Conservation (phyloP, 306 rosid genomes). For the Rosa persica region DNA sequence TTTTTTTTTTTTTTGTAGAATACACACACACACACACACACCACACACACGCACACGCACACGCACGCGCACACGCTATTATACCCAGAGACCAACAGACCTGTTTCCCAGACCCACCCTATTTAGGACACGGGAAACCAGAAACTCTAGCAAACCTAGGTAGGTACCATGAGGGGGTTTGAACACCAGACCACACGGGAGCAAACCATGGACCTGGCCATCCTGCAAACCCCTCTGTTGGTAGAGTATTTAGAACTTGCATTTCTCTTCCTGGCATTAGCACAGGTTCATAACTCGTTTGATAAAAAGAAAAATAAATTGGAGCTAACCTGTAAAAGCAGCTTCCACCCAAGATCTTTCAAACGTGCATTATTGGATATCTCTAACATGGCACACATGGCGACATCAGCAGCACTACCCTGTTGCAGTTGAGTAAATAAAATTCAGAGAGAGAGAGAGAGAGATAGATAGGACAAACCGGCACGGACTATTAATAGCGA, state of each 20-base stretch:
- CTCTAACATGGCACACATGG: conserved; percentile 98
- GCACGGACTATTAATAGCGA: conserved; percentile 45
- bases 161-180: background rate
- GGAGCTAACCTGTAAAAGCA: conserved; percentile 77
- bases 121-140: background rate
- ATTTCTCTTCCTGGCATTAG: background rate
- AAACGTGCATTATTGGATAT: conserved; percentile 55
- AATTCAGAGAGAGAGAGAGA: conserved; percentile 1
- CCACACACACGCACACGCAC: too few species aligned
- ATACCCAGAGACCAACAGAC: background rate
- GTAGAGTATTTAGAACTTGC: background rate
- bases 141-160: background rate
- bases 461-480: conserved; percentile 42
- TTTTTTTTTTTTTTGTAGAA: background rate
- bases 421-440: conserved; percentile 41
- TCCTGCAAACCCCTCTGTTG: background rate
- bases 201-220: background rate
- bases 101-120: background rate
- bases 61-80: background rate
- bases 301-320: background rate
- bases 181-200: background rate
- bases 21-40: background rate
- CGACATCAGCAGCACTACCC: conserved; percentile 99
- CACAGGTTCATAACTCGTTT: background rate
- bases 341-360: conserved; percentile 88